Base-by-base conservation (phyloP, 352 stramenopile species). In the Phytopythium ostracodes region DNA sequence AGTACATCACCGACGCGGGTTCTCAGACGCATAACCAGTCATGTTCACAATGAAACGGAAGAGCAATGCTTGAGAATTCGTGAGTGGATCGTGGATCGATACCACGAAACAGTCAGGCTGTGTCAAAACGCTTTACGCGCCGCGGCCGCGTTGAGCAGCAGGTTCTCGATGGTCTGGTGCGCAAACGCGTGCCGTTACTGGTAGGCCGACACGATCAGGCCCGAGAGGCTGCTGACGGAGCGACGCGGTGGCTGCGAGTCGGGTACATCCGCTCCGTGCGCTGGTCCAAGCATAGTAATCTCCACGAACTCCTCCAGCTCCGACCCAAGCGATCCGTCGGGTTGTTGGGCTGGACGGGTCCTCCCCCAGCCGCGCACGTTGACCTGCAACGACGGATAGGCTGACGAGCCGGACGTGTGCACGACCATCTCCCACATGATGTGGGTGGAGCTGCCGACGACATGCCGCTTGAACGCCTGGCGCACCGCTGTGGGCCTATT, bases 251-350 rank as follows among this genome's bases (percentile, higher is more conserved):
- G 22, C 9, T 29, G 44, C 12, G n/a, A 12, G n/a, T 4, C 22
- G n/a, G 8, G 1, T 18, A 11, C 11, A 17, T 27, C 12, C 10
- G 22, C 22, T 22, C 31, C 44, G 11, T 29, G 44, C 9, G 29
- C 44, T 17, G 22, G 4, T 4, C 44, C 22, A 18, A 10, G 22
- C 29, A 40, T 7, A 17, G 31, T 31, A 18, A 56, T 1, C 51
- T 29, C n/a, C 10, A 25, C 51, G 51, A 56, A 56, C 29, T 56
- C 51, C 29, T 40, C 29, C 5, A 56, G 14, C 20, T 56, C 51
- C 4, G 31, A 56, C 9, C 51, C 29, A 18, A 42, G 20, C 24
- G 14, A 20, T 6, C 25, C 29, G 27, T 56, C 50, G 11, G 50
- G 8, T 22, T 42, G 18, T 6, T 20, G 17, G 29, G 50, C 33